These are phyloP conservation scores for Pyrenophora tritici-repentis DNA, from an alignment of 2,329 filamentous ascomycete species.

Conservation along the genomic window DNA sequence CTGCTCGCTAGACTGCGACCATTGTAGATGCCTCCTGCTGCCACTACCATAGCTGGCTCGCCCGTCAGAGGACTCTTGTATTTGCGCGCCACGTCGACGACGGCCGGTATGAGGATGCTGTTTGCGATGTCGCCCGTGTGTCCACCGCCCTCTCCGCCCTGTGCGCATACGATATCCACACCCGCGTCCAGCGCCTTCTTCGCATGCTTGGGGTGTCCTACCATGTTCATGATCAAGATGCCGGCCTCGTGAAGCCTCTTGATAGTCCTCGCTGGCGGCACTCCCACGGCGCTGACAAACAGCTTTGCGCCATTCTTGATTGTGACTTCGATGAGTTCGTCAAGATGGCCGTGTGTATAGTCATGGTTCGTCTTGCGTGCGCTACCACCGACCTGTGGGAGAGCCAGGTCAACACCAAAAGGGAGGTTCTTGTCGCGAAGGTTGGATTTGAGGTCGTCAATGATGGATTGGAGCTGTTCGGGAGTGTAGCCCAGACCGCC, in stretches of 20 bases:
- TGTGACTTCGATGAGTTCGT: constrained; percentile 84
- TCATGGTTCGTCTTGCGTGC: constrained; percentile 94
- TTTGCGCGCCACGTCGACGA: constrained; percentile 78
- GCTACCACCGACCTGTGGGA: constrained; percentile 82
- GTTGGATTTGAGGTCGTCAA: constrained; percentile 81
- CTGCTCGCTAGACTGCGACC: constrained; percentile 79
- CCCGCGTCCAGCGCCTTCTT: constrained; percentile 84
- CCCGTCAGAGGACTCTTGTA: constrained; percentile 76
- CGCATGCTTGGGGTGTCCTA: constrained; percentile 88
- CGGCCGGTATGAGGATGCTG: constrained; percentile 82
- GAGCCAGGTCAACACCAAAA: constrained; percentile 88
- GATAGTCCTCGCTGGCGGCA: constrained; percentile 76
- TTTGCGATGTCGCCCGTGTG: constrained; percentile 89
- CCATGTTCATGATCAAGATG: constrained; percentile 96
- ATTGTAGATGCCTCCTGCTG: constrained; percentile 85
- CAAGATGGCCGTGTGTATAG: constrained; percentile 87
- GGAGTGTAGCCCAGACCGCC: constrained; percentile 58
- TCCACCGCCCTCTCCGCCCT: constrained; percentile 91
- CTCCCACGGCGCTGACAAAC: constrained; percentile 87
- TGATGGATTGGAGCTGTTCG: constrained; percentile 74
- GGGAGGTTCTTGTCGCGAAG: constrained; percentile 71
- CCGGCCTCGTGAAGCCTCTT: constrained; percentile 77
- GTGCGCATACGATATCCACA: constrained; percentile 88
- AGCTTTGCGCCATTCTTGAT: constrained; percentile 82
- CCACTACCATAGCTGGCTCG: constrained; percentile 76